Conservation (phyloP, 2,329 filamentous ascomycete genomes). For the Talaromyces amestolkiae region DNA sequence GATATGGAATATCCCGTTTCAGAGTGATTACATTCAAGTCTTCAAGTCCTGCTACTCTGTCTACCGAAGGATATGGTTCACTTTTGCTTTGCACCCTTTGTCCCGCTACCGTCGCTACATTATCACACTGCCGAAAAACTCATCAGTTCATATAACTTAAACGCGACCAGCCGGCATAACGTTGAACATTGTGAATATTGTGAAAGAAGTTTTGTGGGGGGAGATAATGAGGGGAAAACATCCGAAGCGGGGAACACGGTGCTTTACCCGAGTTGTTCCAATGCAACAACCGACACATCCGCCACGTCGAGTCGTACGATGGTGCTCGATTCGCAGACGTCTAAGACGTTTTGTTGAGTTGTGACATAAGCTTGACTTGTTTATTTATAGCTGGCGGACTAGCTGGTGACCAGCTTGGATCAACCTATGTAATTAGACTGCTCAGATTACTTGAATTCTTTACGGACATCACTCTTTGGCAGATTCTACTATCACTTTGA, state of each 20-base stretch:
- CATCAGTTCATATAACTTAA: neutral
- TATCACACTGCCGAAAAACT: neutral
- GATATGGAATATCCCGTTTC: neutral
- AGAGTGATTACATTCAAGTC: neutral
- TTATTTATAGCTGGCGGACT: neutral
- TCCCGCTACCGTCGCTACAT: neutral
- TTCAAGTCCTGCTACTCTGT: neutral
- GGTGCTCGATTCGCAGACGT: neutral
- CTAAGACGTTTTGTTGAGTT: neutral
- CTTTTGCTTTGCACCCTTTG: neutral
- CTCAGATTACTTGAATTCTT: neutral
- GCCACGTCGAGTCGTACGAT: neutral
- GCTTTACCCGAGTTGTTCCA: constrained; percentile 2
- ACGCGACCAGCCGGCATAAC: neutral
- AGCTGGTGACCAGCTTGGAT: neutral
- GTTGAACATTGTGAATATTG: neutral
- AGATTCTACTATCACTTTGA: neutral
- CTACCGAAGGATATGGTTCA: neutral
- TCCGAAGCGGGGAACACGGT: constrained; percentile 13
- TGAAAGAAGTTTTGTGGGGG: neutral
- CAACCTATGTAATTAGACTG: neutral
- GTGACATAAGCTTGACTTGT: neutral
- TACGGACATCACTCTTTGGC: neutral
- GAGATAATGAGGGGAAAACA: neutral
- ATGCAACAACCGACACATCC: neutral